These are phyloP conservation scores for Schwanniomyces sp. DNA, from an alignment of 805 yeast genomes.

Conservation along the genomic window DNA sequence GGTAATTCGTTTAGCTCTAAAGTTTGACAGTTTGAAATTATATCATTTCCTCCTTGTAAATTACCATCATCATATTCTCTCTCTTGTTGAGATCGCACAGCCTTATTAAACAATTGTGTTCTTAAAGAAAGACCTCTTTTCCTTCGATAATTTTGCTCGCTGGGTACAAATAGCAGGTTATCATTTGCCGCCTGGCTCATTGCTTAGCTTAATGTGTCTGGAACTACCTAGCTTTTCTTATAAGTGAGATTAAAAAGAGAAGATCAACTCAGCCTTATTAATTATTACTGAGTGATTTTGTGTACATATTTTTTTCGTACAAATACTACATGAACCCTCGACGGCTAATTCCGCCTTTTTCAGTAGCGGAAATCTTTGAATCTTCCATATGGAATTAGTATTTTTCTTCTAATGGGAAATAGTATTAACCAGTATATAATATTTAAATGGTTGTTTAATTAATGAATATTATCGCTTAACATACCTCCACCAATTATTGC, in stretches of 20 bases:
- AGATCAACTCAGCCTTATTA: background rate
- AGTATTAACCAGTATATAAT: no score
- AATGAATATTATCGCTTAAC: no score
- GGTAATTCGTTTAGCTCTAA: background rate
- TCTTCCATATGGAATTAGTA: no score
- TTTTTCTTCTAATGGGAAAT: no score
- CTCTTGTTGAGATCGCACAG: conserved; percentile 11
- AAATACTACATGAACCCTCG: background rate
- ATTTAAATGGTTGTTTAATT: no score
- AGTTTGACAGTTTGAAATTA: conserved; percentile 1
- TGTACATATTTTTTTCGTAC: background rate
- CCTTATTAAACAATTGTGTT: conserved; percentile 60
- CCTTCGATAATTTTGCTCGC: conserved; percentile 33
- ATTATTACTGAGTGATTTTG: background rate
- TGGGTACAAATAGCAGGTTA: conserved; percentile 5
- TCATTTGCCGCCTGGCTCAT: conserved; percentile 3
- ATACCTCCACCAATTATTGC: no score
- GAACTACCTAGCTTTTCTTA: background rate
- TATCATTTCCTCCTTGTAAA: conserved; percentile 11
- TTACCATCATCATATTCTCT: conserved; percentile 10
- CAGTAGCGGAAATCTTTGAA: no score
- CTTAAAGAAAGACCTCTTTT: conserved; percentile 67
- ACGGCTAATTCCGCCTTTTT: no score
- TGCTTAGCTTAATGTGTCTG: background rate
- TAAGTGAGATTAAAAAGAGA: background rate